Evolutionary conservation across 2,329 filamentous ascomycete species (phyloP), one percentile per base, ranked within the genome.

Genomic region (Nakataea oryzae): DNA sequence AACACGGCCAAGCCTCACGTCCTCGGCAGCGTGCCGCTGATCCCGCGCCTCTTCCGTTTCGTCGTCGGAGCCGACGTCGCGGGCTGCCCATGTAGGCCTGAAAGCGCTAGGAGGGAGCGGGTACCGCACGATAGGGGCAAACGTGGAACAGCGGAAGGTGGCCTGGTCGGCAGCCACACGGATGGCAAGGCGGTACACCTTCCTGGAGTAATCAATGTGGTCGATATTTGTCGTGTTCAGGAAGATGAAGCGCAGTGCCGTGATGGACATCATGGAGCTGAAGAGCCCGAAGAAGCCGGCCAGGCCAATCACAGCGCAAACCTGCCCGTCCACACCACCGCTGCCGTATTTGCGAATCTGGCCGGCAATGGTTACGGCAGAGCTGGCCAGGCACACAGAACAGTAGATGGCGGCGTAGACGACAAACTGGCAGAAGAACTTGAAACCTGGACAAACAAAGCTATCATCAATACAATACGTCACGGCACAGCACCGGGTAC

Each of bases 361-460:
- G 61, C 86, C 80, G 3, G 78, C 80, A 3, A 92, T 73, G 64
- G 86, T 87, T 7, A 50, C 54, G 2, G 85, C 86, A 64, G 86
- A 77, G 0, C 87, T 79, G 27, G 86, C 81, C 59, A 96, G 74
- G 12, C 83, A 74, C 63, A 90, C 82, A 3, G 78, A 73, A 66
- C 87, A 91, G 67, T 87, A 90, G 4, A 91, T 68, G 5, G 84
- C 76, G 1, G 86, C 86, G 72, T 95, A 96, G 56, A 84, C 81
- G 21, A 86, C 86, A 70, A 97, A 96, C 67, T 97, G 95, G 13
- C 92, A 78, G 70, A 99, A 97, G 74, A 91, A 97, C 69, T 97
- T 97, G 77, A 93, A 93, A 2, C 88, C 83, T 85, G 63, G 27
- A 62, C n/a, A 62, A 28, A 14, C 1, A 50, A 2, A 34, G 13